Percentiles rank a stretch among this genome's conserved stretches.
Conservation (phyloP, 805 yeast species). For the Metschnikowia arizonensis region DNA sequence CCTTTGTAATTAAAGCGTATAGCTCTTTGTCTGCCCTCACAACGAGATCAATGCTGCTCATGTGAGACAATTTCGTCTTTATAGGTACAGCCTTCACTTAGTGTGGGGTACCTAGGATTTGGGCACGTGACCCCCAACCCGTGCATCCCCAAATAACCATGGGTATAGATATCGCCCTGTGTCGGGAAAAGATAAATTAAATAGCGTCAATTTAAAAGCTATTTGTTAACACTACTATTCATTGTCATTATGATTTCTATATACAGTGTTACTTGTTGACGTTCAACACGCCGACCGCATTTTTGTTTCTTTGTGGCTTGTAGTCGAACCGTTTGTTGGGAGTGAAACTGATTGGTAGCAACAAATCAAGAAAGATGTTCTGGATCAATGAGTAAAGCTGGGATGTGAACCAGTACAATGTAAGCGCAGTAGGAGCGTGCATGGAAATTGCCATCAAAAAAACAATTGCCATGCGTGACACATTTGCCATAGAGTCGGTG, state of each 20-base stretch:
- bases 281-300: conserved; percentile 14
- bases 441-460: conserved; percentile 79
- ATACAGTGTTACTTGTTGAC: background rate
- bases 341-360: conserved; percentile 54
- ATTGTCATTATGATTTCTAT: background rate
- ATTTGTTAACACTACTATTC: background rate
- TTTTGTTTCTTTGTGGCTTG: conserved; percentile 13
- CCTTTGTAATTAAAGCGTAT: conserved; percentile 26
- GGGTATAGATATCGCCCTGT: background rate
- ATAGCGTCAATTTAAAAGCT: background rate
- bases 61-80: too few species aligned
- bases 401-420: conserved; percentile 88
- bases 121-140: conserved; percentile 5
- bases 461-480: conserved; percentile 71
- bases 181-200: background rate
- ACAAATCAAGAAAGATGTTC: conserved; percentile 63
- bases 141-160: background rate
- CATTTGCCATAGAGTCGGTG: conserved; percentile 60
- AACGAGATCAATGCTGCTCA: background rate
- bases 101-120: background rate
- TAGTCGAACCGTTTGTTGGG: conserved; percentile 37
- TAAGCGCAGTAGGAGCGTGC: conserved; percentile 80
- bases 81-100: too few species aligned
- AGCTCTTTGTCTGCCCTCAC: conserved; percentile 15
- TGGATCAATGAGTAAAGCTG: conserved; percentile 73